Base-by-base conservation (phyloP, 73 alveolate genomes). In the Uronychia binucleata region DNA sequence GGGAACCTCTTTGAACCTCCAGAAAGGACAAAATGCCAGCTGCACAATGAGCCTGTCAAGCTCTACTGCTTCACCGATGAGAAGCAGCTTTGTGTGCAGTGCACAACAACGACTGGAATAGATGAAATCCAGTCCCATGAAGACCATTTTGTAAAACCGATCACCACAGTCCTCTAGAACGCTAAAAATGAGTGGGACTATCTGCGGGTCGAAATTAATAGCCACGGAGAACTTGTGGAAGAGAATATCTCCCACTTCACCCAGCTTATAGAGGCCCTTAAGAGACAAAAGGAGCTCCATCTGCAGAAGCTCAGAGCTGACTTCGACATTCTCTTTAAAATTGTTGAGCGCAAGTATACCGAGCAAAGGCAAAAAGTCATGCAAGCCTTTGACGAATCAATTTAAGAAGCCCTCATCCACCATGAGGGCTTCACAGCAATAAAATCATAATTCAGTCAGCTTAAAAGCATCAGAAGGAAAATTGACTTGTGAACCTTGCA, bases 231-330 rank as follows among this genome's bases (percentile, higher is more conserved):
- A 32, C 35, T 81, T 31, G 77, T 88, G n/a, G 86, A 81, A 28
- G 77, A 77, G 13, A 87, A 88, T 8, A 81, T 76, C 28, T 28
- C 8, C 0, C 84, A 88, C 33, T 88, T 81, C 46, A 28, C 35
- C 0, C 87, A 84, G 1, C 31, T 88, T 28, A 82, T 74, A 57
- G 94, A 81, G 11, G 74, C 78, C 0, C 78, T 88, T 19, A 11
- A 81, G 33, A 81, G 80, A 26, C 67, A 81, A 75, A 88, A 88
- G 80, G 57, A 74, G 25, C 80, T 81, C 58, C 75, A 80, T 30
- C 46, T 88, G 82, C 33, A 88, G 74, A 88, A 88, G 58, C 74
- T 88, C 19, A 58, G 82, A 32, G 94, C 88, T 28, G 94, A 88
- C 78, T 88, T 88, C 60, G 94, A 88, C 26, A 88, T 88, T 28